Base-by-base conservation (phyloP, 257 asterid species). In the Euphrasia confusa region DNA sequence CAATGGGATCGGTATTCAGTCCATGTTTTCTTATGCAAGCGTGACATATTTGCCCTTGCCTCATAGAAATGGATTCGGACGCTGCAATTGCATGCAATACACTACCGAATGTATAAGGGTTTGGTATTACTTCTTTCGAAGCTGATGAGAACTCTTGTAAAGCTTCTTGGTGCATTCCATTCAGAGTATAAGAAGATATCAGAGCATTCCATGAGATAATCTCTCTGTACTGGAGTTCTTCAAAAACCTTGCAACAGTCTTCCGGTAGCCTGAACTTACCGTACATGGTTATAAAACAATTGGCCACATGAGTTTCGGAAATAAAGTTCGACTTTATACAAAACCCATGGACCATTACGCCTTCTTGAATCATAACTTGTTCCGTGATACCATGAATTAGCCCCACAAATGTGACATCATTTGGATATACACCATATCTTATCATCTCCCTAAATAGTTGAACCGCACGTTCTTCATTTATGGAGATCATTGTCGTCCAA, bases 281-380 rank as follows among this genome's bases (percentile, higher is more conserved):
- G 72, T 92, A 88, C 98, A 92, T 88, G 67, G 97, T 92, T 61
- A 92, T 75, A 58, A 92, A 88, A 77, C 93, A 72, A 79, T 88
- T 92, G 14, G 93, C 87, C 58, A 92, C 97, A 12, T 71, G 80
- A 26, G 71, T 55, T 53, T 81, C 81, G 0, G 93, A 81, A 28
- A 84, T 55, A 59, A 86, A 92, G 66, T 79, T 79, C 3, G 79
- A 64, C 77, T 86, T 84, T 39, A 74, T 56, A 61, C 97, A 86
- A 45, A 77, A 72, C 0, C 87, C 84, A 12, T 92, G 98, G 58
- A 88, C 81, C 83, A 75, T 80, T 68, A 63, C 56, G 27, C 97
- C 98, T 78, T 92, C 93, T 70, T 28, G 74, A 48, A 74, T 63
- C 80, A 71, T 64, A 68, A 39, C 55, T 13, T 86, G 74, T 30